A percentile compares a stretch with the other conserved stretches of the same genome.
Conservation (phyloP, 2,329 filamentous ascomycete genomes). For the Pseudogymnoascus pannorum region DNA sequence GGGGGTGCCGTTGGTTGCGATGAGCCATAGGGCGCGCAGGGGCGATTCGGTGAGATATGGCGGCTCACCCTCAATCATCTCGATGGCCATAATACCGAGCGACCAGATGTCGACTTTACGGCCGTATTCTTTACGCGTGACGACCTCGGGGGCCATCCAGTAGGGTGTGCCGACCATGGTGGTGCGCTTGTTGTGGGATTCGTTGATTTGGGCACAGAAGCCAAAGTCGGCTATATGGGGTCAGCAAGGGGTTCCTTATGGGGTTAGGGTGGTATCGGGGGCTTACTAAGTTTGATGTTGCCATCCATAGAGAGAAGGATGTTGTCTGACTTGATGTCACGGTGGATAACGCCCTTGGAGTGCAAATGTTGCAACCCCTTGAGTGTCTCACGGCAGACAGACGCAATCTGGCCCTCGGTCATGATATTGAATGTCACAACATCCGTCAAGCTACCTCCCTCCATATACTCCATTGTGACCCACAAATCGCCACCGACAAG, state of each 20-base stretch:
- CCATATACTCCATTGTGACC: slow-evolving; percentile 99
- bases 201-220: slow-evolving; percentile 97
- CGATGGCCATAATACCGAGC: slow-evolving; percentile 97
- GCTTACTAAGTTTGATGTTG: slow-evolving; percentile 92
- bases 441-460: slow-evolving; percentile 93
- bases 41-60: slow-evolving; percentile 95
- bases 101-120: slow-evolving; percentile 99
- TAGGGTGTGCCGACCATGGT: slow-evolving; percentile 99
- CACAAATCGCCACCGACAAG: slow-evolving; percentile 84
- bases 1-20: slow-evolving; percentile 93
- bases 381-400: slow-evolving; percentile 88
- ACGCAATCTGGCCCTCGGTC: slow-evolving; percentile 94
- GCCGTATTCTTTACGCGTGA: slow-evolving; percentile 94
- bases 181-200: slow-evolving; percentile 91
- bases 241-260: slow-evolving; percentile 26
- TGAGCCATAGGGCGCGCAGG: slow-evolving; percentile 85
- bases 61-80: slow-evolving; percentile 98
- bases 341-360: slow-evolving; percentile 95
- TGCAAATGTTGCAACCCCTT: slow-evolving; percentile 91
- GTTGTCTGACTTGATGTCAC: slow-evolving; percentile 99
- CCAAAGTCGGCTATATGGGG: slow-evolving; percentile 75
- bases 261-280: not conserved
- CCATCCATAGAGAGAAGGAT: slow-evolving; percentile 89
- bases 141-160: slow-evolving; percentile 99
- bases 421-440: slow-evolving; percentile 99